Conservation (phyloP, 2,329 filamentous ascomycete genomes). For the Annulohypoxylon truncatum region DNA sequence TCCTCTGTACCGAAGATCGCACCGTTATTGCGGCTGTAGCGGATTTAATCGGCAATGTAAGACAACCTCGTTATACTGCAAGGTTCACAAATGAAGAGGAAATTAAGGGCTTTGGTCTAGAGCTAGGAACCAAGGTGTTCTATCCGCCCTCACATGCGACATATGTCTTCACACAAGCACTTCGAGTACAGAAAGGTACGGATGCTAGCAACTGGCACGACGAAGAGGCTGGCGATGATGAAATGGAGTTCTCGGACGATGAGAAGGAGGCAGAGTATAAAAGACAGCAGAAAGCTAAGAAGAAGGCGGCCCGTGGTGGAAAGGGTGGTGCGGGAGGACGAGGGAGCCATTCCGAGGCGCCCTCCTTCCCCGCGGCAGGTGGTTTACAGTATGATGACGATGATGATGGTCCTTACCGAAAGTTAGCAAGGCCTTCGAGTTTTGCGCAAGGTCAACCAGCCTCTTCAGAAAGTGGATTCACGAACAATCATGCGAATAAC, state of each 20-base stretch:
- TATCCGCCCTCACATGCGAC: conserved; percentile 83
- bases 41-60: conserved; percentile 87
- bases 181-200: conserved; percentile 84
- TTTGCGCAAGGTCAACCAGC: conserved; percentile 64
- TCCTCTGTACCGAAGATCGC: conserved; percentile 82
- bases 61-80: conserved; percentile 87
- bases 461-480: conserved; percentile 55
- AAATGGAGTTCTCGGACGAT: conserved; percentile 96
- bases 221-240: conserved; percentile 86
- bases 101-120: conserved; percentile 73
- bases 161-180: conserved; percentile 86
- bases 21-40: conserved; percentile 83
- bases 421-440: conserved; percentile 74
- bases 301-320: conserved; percentile 57
- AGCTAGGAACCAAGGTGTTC: conserved; percentile 76
- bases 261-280: conserved; percentile 91
- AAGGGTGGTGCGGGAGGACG: conserved; percentile 52
- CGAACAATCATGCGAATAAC: conserved; percentile 47
- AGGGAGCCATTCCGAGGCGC: conserved; percentile 53
- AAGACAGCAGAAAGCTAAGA: conserved; percentile 74
- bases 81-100: conserved; percentile 77
- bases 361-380: conserved; percentile 51
- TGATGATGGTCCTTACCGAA: conserved; percentile 75
- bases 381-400: conserved; percentile 76
- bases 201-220: conserved; percentile 96